Conservation (phyloP, 352 stramenopile species). For the Blastocystis hominis region DNA sequence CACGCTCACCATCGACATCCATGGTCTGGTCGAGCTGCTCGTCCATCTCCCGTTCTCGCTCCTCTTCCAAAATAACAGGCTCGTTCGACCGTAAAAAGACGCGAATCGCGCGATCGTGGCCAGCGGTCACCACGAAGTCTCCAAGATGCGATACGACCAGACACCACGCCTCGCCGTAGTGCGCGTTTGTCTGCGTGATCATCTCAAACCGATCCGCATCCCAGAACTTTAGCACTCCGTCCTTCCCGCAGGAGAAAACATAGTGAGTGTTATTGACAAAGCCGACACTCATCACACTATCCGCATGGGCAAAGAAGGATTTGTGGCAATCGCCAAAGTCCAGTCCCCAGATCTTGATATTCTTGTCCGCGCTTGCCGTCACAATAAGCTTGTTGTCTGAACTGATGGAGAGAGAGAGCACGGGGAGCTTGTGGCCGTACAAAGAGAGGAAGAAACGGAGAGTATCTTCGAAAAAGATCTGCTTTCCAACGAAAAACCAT, state of each 20-base stretch:
- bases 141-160: constrained; percentile 79
- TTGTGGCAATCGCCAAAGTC: constrained; percentile 99
- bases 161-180: constrained; percentile 75
- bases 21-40: constrained; percentile 84
- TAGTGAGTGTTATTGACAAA: constrained; percentile 92
- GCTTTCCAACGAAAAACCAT: neutral
- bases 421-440: constrained; percentile 95
- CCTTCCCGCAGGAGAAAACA: constrained; percentile 93
- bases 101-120: constrained; percentile 88
- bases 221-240: constrained; percentile 91
- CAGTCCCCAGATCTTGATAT: constrained; percentile 96
- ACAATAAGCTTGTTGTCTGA: constrained; percentile 90
- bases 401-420: constrained; percentile 91
- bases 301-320: constrained; percentile 92
- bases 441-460: constrained; percentile 97
- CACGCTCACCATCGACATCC: constrained; percentile 70
- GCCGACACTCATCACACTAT: constrained; percentile 87
- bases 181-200: constrained; percentile 72
- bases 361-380: constrained; percentile 93
- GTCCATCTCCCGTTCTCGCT: constrained; percentile 86
- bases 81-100: constrained; percentile 91
- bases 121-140: constrained; percentile 83
- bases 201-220: constrained; percentile 93
- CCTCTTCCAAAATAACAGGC: constrained; percentile 93
- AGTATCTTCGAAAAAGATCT: constrained; percentile 90